phyloP scores from a whole-genome alignment of 345 rosid genomes.

The Chamaenerion angustifolium region DNA sequence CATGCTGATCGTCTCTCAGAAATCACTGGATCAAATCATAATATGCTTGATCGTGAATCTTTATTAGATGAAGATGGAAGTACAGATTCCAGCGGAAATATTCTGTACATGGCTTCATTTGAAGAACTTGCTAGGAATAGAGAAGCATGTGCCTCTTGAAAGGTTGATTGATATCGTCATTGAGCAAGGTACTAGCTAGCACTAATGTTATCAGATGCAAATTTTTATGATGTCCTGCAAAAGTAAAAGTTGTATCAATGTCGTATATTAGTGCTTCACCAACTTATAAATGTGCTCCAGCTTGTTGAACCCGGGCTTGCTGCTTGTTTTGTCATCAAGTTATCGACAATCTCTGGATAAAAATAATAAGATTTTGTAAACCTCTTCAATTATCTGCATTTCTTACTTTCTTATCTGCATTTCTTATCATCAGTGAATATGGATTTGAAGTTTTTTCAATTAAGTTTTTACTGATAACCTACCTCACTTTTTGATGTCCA shows the following conservation, averaged over 20 bases:
- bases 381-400: no score
- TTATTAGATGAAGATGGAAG: conserved; percentile 24
- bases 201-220: not conserved
- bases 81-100: conserved; percentile 20
- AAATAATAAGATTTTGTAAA: no score
- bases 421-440: no score
- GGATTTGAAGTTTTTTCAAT: not conserved
- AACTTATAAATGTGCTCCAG: no score
- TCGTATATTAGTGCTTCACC: no score
- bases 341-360: no score
- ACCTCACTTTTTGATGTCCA: conserved; percentile 21
- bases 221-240: not conserved
- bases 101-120: conserved; percentile 42
- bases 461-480: not conserved
- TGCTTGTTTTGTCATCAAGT: no score
- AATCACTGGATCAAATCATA: conserved; percentile 25
- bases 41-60: conserved; percentile 23
- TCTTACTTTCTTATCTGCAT: no score
- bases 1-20: conserved; percentile 35
- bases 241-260: no score
- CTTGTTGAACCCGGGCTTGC: no score
- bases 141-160: conserved; percentile 45
- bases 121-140: conserved; percentile 40
- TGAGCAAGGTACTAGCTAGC: conserved; percentile 52
- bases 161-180: conserved; percentile 48